Evolutionary conservation across 1,284 basidiomycete species (phyloP), one percentile per base, ranked within the genome.

Genomic region (Pseudomicrostroma phylloplanum): DNA sequence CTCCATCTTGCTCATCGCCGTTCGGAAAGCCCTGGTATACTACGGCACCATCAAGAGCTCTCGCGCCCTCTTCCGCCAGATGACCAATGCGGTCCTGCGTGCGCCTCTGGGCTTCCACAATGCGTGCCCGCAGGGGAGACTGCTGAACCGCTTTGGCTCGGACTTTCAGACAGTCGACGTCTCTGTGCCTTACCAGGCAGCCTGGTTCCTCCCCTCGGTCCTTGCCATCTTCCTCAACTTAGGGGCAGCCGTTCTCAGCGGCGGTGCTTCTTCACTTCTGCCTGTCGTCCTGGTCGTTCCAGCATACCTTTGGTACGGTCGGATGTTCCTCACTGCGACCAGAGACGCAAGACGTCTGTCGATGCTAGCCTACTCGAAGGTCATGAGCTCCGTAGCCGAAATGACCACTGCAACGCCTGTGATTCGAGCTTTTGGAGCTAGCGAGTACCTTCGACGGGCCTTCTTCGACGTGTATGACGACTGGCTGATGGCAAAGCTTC

Each of bases 391-490:
- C 13, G 78, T 81, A 55, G 72, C 74, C 26, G 79, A 81, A 51
- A 64, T 73, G 2, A 69, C 81, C 43, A 65, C 67, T 41, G 83
- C 83, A n/a, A 81, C 83, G 62, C 77, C 79, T 0, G 82, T 82
- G 0, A 82, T 84, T 42, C 79, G 84, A 36, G 81, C 83, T 0
- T 84, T 82, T 60, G 83, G 82, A 55, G 83, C 83, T 4, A 48
- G 17, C 17, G 43, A 48, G 17, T 48, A 21, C 17, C 15, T 48
- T 17, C 15, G 15, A 21, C 21, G 21, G 6, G 17, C 17, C 43
- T 48, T 48, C 43, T 48, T 48, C 21, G 43, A 48, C 43, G 43
- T 48, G 6, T 21, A n/a, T 17, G 43, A 48, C 12, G 43, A 48
- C 12, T 48, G 21, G 17, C 15, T 21, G 15, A 21, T 21, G 43